Evolutionary conservation across 768 basidiomycete genomes (phyloP), one percentile per base, ranked within the genome.

Genomic region (Suillus subluteus): DNA sequence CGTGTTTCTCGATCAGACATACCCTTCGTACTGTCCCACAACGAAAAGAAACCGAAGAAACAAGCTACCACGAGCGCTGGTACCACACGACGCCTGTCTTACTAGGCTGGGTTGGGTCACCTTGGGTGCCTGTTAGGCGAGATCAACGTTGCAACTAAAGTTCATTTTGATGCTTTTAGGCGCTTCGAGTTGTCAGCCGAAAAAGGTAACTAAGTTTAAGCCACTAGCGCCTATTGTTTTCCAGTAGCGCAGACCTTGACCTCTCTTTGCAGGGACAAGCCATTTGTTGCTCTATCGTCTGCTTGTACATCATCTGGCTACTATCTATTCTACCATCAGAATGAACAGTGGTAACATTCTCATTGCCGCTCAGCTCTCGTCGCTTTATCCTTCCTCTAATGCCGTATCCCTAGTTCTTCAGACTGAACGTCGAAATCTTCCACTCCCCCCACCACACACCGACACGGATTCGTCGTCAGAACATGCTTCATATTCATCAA

Each of bases 401-500:
- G 81, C 87, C 0, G 80, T 82, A 11, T 82, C 84, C 0, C 76
- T 87, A 62, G 79, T 84, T 9, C 77, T 93, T 30, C 85, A 86
- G 69, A 91, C 92, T 8, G 78, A 83, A 63, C 87, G 86, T 66
- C 83, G 83, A 67, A 84, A 87, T 65, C 70, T 82, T 4, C 84
- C 87, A 48, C 73, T 88, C 41, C 82, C 85, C 23, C 71, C 83
- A 40, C 72, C 78, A n/a, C 74, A 79, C 1, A 76, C 76, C 6
- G 78, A 78, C 46, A 73, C 66, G 13, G 80, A 82, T 73, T 79
- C 84, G 9, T 87, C 87, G 55, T 76, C 83, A 13, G 91, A 94
- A 76, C 94, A 96, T 81, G 93, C 94, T 56, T 84, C 85, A 15
- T 85, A 83, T 73, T 83, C 90, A 40, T 83, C 84, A 23, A 69